These are phyloP conservation scores for Rhynchospora tenuis DNA, from an alignment of 176 grass and related monocot genomes.

Conservation along the genomic window DNA sequence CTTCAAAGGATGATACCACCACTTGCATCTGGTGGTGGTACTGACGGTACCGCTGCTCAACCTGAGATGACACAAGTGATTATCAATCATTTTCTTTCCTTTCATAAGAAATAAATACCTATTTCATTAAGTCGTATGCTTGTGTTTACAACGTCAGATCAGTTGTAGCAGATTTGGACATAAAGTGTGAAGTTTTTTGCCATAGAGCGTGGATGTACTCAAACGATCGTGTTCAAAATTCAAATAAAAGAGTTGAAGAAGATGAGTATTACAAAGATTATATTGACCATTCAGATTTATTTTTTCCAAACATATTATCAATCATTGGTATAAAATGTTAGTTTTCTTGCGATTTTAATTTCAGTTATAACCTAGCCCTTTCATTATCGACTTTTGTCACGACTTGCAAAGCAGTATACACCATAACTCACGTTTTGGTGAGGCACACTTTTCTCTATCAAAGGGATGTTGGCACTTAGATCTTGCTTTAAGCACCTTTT, in stretches of 20 bases:
- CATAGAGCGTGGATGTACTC: no score
- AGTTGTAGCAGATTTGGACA: not conserved
- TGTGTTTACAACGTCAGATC: not conserved
- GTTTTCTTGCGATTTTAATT: not conserved
- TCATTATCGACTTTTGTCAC: not conserved
- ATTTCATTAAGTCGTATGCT: not conserved
- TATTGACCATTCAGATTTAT: not conserved
- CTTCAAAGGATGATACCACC: constrained; percentile 72
- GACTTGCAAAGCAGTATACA: not conserved
- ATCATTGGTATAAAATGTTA: not conserved
- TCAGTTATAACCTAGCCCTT: not conserved
- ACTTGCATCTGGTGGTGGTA: constrained; percentile 95
- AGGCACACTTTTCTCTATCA: constrained; percentile 14
- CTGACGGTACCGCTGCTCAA: constrained; percentile 95
- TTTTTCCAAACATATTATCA: not conserved
- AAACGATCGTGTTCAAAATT: no score
- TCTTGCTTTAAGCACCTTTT: constrained; percentile 3
- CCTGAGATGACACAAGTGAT: constrained; percentile 34
- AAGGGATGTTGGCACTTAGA: not conserved
- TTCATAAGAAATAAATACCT: not conserved
- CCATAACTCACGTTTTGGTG: not conserved
- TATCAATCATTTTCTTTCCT: not conserved
- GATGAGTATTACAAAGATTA: not conserved
- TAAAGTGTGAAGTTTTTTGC: not conserved
- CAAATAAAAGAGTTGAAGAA: not conserved